Conservation (phyloP, 495 filamentous ascomycete genomes). For the Trichocladium uniseriatum region DNA sequence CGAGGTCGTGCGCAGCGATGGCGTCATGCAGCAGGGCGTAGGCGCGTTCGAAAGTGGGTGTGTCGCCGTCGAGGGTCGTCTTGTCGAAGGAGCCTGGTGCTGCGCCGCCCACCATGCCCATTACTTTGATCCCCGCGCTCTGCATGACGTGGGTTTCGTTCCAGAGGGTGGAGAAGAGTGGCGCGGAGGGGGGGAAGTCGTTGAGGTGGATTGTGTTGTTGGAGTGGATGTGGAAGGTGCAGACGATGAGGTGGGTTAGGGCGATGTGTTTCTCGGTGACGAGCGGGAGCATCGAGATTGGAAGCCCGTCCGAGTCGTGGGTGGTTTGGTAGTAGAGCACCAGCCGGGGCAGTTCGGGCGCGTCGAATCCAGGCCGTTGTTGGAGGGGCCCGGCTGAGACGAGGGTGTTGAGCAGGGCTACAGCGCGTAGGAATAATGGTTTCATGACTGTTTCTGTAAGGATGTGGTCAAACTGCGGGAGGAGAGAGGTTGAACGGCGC, state of each 20-base stretch:
- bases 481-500: too few species aligned
- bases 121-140: constrained; percentile 54
- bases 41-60: constrained; percentile 50
- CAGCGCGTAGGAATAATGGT: too few species aligned
- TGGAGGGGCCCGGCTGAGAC: too few species aligned
- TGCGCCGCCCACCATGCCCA: constrained; percentile 79
- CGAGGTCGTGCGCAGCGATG: constrained; percentile 47
- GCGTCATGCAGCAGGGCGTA: constrained; percentile 56
- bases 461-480: too few species aligned
- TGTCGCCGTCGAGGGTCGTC: constrained; percentile 46
- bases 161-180: constrained; percentile 55
- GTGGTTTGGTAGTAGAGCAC: constrained; percentile 70
- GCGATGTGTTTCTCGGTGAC: constrained; percentile 44
- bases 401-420: too few species aligned
- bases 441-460: too few species aligned
- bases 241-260: constrained; percentile 64
- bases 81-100: constrained; percentile 54
- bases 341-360: constrained; percentile 26
- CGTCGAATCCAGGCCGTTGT: too few species aligned
- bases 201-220: constrained; percentile 59
- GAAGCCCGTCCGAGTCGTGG: constrained; percentile 41
- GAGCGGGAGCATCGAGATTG: constrained; percentile 66
- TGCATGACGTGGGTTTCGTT: constrained; percentile 52
- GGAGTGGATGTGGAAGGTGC: constrained; percentile 63
- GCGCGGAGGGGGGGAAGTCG: constrained; percentile 50